phyloP scores from a whole-genome alignment of 306 rosid genomes.

The Gillenia trifoliata region DNA sequence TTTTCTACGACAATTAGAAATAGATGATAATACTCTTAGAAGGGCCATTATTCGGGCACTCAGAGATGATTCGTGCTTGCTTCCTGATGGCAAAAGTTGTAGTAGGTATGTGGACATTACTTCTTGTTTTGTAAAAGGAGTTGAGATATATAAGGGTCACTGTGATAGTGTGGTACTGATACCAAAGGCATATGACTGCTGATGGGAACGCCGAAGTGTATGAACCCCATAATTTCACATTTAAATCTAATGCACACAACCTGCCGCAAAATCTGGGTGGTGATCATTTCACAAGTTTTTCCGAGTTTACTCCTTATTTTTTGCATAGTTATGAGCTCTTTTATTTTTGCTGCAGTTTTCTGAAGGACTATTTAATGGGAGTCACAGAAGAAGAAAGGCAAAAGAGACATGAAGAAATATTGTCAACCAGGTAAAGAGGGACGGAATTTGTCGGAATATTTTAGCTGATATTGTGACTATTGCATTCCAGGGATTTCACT shows the following conservation, averaged over 20 bases:
- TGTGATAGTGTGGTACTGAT: too few relatives aligned
- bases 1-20: slow-evolving; percentile 64
- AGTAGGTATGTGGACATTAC: slow-evolving; percentile 58
- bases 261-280: background rate
- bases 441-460: slow-evolving; percentile 1
- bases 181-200: background rate
- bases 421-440: slow-evolving; percentile 69
- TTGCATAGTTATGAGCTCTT: too few relatives aligned
- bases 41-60: slow-evolving; percentile 95
- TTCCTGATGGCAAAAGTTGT: slow-evolving; percentile 98
- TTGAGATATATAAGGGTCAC: background rate
- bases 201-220: background rate
- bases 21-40: slow-evolving; percentile 72
- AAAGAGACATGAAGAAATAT: slow-evolving; percentile 79
- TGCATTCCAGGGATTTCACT: background rate
- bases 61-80: slow-evolving; percentile 93
- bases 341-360: slow-evolving; percentile 42
- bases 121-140: background rate
- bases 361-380: slow-evolving; percentile 68
- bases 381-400: slow-evolving; percentile 88
- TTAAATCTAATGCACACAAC: background rate
- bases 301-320: background rate
- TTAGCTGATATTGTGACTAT: background rate
- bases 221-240: background rate
- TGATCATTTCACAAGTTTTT: slow-evolving; percentile 1